phyloP scores from a whole-genome alignment of 2,329 filamentous ascomycete species.

The Endocalyx cinctus region DNA sequence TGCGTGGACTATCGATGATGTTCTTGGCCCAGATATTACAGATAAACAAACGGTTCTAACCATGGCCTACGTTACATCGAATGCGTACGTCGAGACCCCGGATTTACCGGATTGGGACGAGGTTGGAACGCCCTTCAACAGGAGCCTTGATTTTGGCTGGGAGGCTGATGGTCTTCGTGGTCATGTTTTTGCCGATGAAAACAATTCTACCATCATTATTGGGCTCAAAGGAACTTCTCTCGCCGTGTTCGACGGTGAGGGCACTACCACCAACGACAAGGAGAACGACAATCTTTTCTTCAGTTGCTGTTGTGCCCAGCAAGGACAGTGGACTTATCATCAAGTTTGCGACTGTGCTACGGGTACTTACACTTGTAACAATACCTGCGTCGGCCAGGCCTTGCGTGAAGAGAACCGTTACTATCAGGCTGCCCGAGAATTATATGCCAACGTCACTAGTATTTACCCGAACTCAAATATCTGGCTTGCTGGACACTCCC shows the following conservation, averaged over 20 bases:
- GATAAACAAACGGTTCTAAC: conserved; percentile 81
- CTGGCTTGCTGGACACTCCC: conserved; percentile 88
- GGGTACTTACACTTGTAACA: conserved; percentile 83
- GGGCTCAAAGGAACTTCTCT: conserved; percentile 87
- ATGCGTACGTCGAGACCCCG: conserved; percentile 79
- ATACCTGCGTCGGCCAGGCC: conserved; percentile 76
- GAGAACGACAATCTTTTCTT: conserved; percentile 97
- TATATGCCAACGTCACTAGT: conserved; percentile 88
- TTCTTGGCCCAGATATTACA: conserved; percentile 74
- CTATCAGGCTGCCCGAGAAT: conserved; percentile 80
- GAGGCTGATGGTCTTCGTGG: conserved; percentile 82
- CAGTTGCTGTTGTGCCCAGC: conserved; percentile 94
- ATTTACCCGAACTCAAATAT: conserved; percentile 80
- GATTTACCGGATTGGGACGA: conserved; percentile 77
- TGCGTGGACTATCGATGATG: conserved; percentile 78
- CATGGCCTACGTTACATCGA: conserved; percentile 81
- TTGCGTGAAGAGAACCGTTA: conserved; percentile 82
- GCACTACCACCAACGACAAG: conserved; percentile 96
- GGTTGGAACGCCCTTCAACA: conserved; percentile 74
- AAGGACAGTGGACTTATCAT: conserved; percentile 83
- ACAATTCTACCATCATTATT: conserved; percentile 83
- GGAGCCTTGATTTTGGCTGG: conserved; percentile 89
- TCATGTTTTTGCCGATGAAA: conserved; percentile 85
- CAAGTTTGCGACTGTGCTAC: conserved; percentile 92
- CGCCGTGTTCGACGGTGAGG: conserved; percentile 93